A percentile compares a stretch with the other conserved stretches of the same genome.
These are phyloP conservation scores for Colletotrichum lentis DNA, from an alignment of 2,329 filamentous ascomycete species.

Conservation along the genomic window DNA sequence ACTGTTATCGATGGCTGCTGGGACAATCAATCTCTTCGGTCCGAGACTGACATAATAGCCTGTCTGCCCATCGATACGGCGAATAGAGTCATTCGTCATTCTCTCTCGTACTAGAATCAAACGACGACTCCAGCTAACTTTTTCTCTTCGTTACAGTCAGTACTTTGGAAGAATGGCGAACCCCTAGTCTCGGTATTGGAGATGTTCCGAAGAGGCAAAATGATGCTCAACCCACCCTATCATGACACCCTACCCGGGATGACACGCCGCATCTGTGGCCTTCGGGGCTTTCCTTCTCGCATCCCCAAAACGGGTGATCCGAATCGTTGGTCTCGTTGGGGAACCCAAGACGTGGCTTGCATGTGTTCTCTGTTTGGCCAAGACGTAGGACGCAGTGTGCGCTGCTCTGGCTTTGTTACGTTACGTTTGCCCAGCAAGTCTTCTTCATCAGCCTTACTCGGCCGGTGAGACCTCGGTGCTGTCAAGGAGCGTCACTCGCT, in stretches of 20 bases:
- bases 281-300: conserved; percentile 32
- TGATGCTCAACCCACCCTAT: background rate
- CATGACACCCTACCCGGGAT: conserved; percentile 14
- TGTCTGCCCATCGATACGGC: background rate
- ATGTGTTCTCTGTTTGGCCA: conserved; percentile 7
- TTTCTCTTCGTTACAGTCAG: background rate
- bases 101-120: background rate
- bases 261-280: conserved; percentile 23
- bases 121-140: background rate
- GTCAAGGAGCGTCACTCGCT: conserved; percentile 6
- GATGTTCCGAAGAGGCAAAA: background rate
- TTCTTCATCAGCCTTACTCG: conserved; percentile 31
- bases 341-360: conserved; percentile 14
- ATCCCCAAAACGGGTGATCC: conserved; percentile 17
- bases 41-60: background rate
- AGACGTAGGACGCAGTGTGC: background rate
- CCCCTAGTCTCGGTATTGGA: background rate
- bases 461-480: conserved; percentile 10
- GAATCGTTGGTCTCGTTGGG: conserved; percentile 1
- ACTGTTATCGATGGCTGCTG: background rate
- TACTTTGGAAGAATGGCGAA: background rate
- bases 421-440: background rate
- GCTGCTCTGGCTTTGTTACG: conserved; percentile 3
- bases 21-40: background rate
- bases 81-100: no score